Evolutionary conservation across 805 yeast species (phyloP).

Genomic region (Wickerhamomyces ciferrii): DNA sequence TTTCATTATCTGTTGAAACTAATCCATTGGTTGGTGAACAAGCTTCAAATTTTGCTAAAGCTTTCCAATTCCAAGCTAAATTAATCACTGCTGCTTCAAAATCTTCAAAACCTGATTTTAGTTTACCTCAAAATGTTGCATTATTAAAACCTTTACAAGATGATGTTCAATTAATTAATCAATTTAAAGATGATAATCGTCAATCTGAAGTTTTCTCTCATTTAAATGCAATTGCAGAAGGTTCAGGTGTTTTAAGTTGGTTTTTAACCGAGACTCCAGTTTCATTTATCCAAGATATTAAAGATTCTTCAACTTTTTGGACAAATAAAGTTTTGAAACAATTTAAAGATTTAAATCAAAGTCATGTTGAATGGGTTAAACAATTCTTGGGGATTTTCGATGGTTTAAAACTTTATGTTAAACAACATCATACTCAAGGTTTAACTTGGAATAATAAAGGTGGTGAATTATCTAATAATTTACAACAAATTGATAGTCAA

Average conservation of each 20-base stretch:
- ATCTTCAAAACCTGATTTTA: constrained; percentile 59
- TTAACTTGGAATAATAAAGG: constrained; percentile 72
- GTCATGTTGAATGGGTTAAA: constrained; percentile 80
- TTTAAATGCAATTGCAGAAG: constrained; percentile 82
- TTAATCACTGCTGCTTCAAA: constrained; percentile 55
- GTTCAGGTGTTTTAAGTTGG: constrained; percentile 91
- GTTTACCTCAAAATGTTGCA: constrained; percentile 47
- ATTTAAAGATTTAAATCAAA: constrained; percentile 62
- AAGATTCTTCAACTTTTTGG: constrained; percentile 93
- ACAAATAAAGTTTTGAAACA: constrained; percentile 87
- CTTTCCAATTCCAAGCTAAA: constrained; percentile 51
- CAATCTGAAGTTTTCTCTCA: constrained; percentile 60
- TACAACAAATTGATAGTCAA: constrained; percentile 25
- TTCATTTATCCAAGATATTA: constrained; percentile 71
- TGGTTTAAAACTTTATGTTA: constrained; percentile 66
- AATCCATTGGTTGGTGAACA: constrained; percentile 56
- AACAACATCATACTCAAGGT: constrained; percentile 81
- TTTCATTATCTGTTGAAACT: constrained; percentile 42
- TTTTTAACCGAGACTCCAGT: constrained; percentile 72
- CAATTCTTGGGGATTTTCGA: constrained; percentile 58
- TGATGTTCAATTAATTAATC: constrained; percentile 49
- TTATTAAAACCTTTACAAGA: constrained; percentile 67
- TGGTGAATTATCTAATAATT: constrained; percentile 45
- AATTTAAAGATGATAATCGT: constrained; percentile 72
- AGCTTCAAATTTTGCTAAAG: constrained; percentile 41